phyloP scores from a whole-genome alignment of 2,329 filamentous ascomycete species.

The Monilinia vaccinii-corymbosi region DNA sequence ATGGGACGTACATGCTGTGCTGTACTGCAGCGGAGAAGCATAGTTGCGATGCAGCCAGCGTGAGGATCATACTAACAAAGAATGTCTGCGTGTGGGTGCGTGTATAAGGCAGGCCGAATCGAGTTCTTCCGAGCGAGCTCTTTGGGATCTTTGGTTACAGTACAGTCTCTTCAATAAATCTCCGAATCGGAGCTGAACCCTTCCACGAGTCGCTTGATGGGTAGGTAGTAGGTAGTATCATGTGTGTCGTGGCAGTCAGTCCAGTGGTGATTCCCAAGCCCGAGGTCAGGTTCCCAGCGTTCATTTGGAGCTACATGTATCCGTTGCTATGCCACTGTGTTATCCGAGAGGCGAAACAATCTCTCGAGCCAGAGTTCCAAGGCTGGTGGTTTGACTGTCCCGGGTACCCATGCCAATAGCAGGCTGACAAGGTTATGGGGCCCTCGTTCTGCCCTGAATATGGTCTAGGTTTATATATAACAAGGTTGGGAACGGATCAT shows the following conservation, averaged over 20 bases:
- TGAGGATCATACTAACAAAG: not conserved
- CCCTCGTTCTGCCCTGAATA: conserved; percentile 8
- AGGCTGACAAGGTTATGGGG: not conserved
- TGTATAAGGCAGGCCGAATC: not conserved
- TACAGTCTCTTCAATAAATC: not conserved
- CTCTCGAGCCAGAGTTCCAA: not conserved
- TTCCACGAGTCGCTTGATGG: conserved; percentile 1
- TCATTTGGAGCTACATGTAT: not conserved
- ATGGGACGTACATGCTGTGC: not conserved
- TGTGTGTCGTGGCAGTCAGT: not conserved
- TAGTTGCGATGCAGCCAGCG: not conserved
- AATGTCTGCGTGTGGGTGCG: not conserved
- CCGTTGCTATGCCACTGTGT: not conserved
- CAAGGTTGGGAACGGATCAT: conserved; percentile 13
- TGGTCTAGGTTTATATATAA: not conserved
- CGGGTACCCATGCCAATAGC: not conserved
- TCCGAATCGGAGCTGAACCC: conserved; percentile 6
- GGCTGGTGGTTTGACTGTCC: not conserved
- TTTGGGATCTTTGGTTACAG: not conserved
- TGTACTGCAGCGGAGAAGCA: conserved; percentile 6
- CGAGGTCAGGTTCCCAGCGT: not conserved
- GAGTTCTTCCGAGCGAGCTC: conserved; percentile 1
- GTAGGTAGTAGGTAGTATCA: not conserved
- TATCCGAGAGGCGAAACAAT: not conserved
- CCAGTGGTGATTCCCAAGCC: not conserved